Percentiles rank a stretch among this genome's conserved stretches.
These are phyloP conservation scores for Pseudogymnoascus sp. DNA, from an alignment of 2,329 filamentous ascomycete species.

Conservation along the genomic window DNA sequence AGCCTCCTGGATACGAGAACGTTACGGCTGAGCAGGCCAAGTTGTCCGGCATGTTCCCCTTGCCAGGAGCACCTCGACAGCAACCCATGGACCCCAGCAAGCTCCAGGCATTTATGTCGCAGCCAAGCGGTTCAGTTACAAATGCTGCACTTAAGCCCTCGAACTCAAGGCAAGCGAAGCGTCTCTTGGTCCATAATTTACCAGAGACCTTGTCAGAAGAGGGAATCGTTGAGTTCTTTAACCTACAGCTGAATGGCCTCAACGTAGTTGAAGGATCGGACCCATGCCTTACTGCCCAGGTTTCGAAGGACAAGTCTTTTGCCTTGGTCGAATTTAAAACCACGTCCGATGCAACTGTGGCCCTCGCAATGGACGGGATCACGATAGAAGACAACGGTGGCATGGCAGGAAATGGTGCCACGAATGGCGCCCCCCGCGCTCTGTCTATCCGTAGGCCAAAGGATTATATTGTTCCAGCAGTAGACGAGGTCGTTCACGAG, in stretches of 20 bases:
- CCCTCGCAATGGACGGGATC: conserved; percentile 81
- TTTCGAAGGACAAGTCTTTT: conserved; percentile 71
- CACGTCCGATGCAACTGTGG: conserved; percentile 80
- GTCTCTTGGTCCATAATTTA: conserved; percentile 80
- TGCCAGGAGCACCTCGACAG: conserved; percentile 88
- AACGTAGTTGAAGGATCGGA: conserved; percentile 81
- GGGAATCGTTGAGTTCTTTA: conserved; percentile 75
- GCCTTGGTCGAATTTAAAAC: conserved; percentile 88
- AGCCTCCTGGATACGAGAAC: conserved; percentile 94
- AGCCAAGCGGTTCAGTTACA: conserved; percentile 59
- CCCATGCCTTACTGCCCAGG: conserved; percentile 74
- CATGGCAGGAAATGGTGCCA: conserved; percentile 44
- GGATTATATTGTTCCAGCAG: conserved; percentile 89
- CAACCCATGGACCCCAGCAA: conserved; percentile 92
- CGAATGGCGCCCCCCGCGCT: conserved; percentile 43
- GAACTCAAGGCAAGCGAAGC: conserved; percentile 89
- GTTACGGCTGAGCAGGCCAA: conserved; percentile 98
- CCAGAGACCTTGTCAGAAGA: conserved; percentile 69
- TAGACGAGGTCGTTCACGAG: conserved; percentile 66
- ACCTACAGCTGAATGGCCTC: conserved; percentile 90
- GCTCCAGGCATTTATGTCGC: conserved; percentile 91
- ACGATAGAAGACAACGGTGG: conserved; percentile 69
- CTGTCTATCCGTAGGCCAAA: conserved; percentile 80
- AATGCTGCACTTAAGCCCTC: conserved; percentile 81
- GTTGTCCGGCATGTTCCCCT: conserved; percentile 96